Evolutionary conservation across 495 filamentous ascomycete genomes (phyloP), one percentile per base, ranked within the genome.

Genomic region (Daldinia grandis): DNA sequence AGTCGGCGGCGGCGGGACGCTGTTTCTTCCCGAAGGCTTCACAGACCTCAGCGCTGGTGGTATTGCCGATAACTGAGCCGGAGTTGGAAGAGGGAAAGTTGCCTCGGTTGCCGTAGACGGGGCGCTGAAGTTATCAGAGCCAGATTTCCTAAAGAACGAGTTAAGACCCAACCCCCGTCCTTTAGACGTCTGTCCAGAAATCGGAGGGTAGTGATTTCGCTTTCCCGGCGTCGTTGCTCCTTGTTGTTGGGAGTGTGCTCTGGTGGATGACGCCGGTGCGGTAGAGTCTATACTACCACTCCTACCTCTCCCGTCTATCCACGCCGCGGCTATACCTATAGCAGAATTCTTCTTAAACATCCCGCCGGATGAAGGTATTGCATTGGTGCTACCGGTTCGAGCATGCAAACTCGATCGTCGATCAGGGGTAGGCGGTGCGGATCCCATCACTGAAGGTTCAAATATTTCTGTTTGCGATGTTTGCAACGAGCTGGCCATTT

Each of bases 141-240:
- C 75, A 5, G 70, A 62, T 50, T 81, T 76, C 14, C 78, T 79
- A 72, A 84, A 84, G 2, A 84, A 66, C 12, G 72, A 68, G 50
- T 71, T 81, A 1, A 85, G 63, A 14, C 64, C 70, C 35, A 77
- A 30, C 6, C 77, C 76, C 27, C 80, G 78, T 0, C 78, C 73
- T 12, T 76, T 75, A 3, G 79, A 71, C 14, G 73, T 66, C 40
- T 81, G 78, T 37, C 78, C 78, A 28, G 82, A 76, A 14, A 79
- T 80, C 0, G 82, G 83, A 5, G 83, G 83, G 55, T 84, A 85
- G n/a, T 82, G 83, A 5, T 74, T 79, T 40, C 79, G 79, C 64
- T 78, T 84, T 58, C 69, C 64, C 49, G 72, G 30, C 14, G 60
- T 17, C 40, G 57, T 59, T 42, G 50, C 25, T 58, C 68, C 67